Evolutionary conservation across 148 eudicot species (phyloP), one percentile per base, ranked within the genome.

Genomic region (Rhododendron simsii): DNA sequence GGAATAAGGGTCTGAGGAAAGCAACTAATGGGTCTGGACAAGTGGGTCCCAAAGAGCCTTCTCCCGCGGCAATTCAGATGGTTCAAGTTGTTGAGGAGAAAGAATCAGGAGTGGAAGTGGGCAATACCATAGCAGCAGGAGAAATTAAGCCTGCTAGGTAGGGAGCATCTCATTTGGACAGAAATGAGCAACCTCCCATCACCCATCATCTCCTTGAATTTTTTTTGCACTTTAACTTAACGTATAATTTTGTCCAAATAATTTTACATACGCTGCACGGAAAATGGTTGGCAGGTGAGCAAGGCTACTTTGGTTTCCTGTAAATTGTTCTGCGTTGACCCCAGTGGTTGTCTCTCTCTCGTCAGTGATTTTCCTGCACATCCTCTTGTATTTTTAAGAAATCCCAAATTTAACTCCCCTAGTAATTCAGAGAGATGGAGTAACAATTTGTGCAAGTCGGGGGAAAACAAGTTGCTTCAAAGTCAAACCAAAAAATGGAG

Each of bases 1-100:
- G n/a, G 7, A 89, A 88, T 18, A 55, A 57, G 71, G 69, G 12
- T 55, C 23, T 57, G 30, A 81, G 71, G 48, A 57, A 55, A 37
- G 84, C 84, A 30, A 7, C 7, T 81, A 20, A 81, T 20, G 84
- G 83, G 21, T 51, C 83, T 26, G 30, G 44, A 18, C 63, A 80
- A 51, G 23, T 33, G 41, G 65, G 28, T 80, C 65, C 44, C 28
- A 80, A 80, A 50, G 20, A 33, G 82, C 7, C 37, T 80, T 51
- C 67, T 15, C 13, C 63, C 7, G 15, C 83, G 18, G 83, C 18
- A 50, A 53, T 81, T 81, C 83, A 30, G 37, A 7, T 53, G 83
- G 67, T 53, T 20, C 59, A 33, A 51, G 69, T 33, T 30, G 44
- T 23, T 20, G 65, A 33, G 4, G 10, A 30, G 11, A 59, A 53